Percentiles rank a stretch among this genome's conserved stretches.
Evolutionary conservation across 495 filamentous ascomycete genomes (phyloP).

Genomic region (Aspergillus indologenus): DNA sequence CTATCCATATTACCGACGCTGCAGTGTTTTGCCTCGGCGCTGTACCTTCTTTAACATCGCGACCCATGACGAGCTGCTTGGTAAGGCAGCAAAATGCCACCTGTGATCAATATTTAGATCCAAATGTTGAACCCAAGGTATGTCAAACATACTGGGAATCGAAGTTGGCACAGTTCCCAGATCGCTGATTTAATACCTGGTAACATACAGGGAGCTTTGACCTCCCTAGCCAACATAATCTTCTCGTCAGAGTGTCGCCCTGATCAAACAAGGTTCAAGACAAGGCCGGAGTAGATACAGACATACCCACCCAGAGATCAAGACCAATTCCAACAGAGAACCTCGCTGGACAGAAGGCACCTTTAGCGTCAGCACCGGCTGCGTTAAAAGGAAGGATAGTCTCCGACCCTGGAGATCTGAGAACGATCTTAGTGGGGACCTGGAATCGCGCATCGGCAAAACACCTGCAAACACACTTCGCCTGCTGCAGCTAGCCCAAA

Average conservation of each 20-base stretch:
- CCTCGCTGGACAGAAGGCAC: neutral
- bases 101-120: conserved; percentile 6
- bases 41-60: too few relatives aligned
- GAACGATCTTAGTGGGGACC: conserved; percentile 24
- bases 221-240: neutral
- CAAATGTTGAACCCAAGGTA: neutral
- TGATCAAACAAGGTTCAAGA: neutral
- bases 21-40: conserved; percentile 1
- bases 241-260: neutral
- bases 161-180: neutral
- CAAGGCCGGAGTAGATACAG: neutral
- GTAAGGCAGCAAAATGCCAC: conserved; percentile 8
- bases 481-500: conserved; percentile 17
- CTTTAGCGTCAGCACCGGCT: neutral
- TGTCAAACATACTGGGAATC: neutral
- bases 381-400: neutral
- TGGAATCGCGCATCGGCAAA: conserved; percentile 22
- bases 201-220: conserved; percentile 4
- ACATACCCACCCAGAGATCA: neutral
- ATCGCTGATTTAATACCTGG: neutral
- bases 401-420: conserved; percentile 22
- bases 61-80: conserved; percentile 5
- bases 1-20: neutral
- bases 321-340: neutral
- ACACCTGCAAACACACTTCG: conserved; percentile 9